Evolutionary conservation across 176 grass and related monocot genomes (phyloP), one percentile per base, ranked within the genome.

Genomic region (Tuctoria greenei): DNA sequence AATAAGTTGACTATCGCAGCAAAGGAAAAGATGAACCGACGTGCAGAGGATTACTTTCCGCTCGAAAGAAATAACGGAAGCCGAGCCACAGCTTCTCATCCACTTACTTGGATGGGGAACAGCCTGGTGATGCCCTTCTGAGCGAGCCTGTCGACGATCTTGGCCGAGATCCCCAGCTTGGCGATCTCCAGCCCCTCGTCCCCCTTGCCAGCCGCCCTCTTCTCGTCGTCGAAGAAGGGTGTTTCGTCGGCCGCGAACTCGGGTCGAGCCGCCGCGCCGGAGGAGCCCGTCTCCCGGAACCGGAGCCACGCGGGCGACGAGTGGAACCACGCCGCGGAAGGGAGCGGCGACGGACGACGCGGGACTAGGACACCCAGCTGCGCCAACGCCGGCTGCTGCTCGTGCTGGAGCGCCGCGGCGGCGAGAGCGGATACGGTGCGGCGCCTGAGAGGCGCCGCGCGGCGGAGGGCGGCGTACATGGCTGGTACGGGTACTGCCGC

Each of bases 31-130:
- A 17, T 12, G 23, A 75, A 4, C 0, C 38, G 3, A 42, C 16
- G 0, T 6, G 0, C 37, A 47, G 12, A 10, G 4, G 10, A 9
- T 69, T 34, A 38, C 27, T 11, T 11, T n/a, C 25, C 36, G 5
- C 65, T n/a, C 7, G 34, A 54, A n/a, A 21, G 18, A 57, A 64
- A 57, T 18, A 34, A 17, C 7, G 1, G 57, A 26, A 8, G 15
- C 39, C 39, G 17, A 28, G 3, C 34, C 58, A 5, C 60, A 5
- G 35, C 4, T 56, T 37, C 9, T 31, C 2, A 31, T n/a, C 0
- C 13, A 37, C 45, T 63, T 67, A 99, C 96, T 92, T 99, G 96
- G 71, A 99, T 99, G 10, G 96, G 96, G 61, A 99, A 99, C 54
- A 99, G 96, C 92, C 83, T 99, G 79, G 83, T 90, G 74, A 99